A percentile compares a stretch with the other conserved stretches of the same genome.
phyloP scores from a whole-genome alignment of 2,329 filamentous ascomycete species.

The Dothideomycetes sp. region DNA sequence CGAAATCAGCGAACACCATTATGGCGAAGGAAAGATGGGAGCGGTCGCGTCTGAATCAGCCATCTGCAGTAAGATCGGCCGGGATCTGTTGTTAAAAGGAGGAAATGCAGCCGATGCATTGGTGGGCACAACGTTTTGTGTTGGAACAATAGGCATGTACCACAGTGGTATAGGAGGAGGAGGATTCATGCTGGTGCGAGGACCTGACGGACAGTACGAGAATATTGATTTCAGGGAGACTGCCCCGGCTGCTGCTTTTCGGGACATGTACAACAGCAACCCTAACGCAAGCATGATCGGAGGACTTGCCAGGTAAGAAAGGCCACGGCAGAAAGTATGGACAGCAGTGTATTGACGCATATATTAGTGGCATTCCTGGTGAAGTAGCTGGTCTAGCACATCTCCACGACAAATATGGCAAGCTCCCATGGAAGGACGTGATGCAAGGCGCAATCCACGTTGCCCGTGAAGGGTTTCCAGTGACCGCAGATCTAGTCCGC shows the following conservation, averaged over 20 bases:
- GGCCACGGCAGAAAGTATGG: too few species aligned
- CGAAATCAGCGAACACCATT: too few species aligned
- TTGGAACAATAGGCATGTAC: constrained; percentile 39
- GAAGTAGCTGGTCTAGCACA: constrained; percentile 71
- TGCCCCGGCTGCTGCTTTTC: constrained; percentile 67
- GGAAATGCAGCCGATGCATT: constrained; percentile 43
- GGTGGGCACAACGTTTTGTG: constrained; percentile 36
- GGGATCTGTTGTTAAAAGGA: constrained; percentile 31
- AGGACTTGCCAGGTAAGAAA: constrained; percentile 45
- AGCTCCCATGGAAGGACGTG: constrained; percentile 45
- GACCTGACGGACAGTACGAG: constrained; percentile 64
- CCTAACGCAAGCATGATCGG: constrained; percentile 55
- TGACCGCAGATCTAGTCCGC: constrained; percentile 61
- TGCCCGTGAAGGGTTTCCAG: constrained; percentile 61
- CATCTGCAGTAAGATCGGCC: constrained; percentile 36
- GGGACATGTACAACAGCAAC: constrained; percentile 78
- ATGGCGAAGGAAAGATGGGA: constrained; percentile 20
- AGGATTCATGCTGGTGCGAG: constrained; percentile 76
- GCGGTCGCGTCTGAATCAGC: constrained; percentile 35
- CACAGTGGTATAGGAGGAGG: constrained; percentile 69
- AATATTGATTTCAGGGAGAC: constrained; percentile 84
- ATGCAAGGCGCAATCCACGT: constrained; percentile 63
- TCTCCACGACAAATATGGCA: constrained; percentile 61
- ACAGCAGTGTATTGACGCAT: too few species aligned
- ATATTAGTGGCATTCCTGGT: constrained; percentile 52